Percentiles rank a stretch among this genome's conserved stretches.
Conservation (phyloP, 2,329 filamentous ascomycete genomes). For the Penicillium sp. region DNA sequence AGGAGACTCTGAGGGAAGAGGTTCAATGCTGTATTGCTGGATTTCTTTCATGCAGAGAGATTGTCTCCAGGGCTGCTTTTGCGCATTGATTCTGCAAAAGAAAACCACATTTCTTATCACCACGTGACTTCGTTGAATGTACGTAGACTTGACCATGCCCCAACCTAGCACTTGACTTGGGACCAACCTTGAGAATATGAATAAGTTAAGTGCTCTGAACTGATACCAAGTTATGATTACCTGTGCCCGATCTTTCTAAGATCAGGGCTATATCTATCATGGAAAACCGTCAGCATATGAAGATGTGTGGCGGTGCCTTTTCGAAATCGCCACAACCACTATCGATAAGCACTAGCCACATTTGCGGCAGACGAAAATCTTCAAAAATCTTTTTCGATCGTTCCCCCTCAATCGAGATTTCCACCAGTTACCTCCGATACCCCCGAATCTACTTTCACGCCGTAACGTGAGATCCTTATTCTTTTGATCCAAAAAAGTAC, state of each 20-base stretch:
- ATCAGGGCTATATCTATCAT: neutral
- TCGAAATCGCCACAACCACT: constrained; percentile 28
- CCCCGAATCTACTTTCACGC: constrained; percentile 17
- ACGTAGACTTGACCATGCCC: neutral
- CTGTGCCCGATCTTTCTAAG: no score
- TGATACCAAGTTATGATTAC: neutral
- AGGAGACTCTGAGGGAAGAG: neutral
- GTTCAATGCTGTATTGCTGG: neutral
- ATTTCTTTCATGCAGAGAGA: neutral
- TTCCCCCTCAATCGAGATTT: constrained; percentile 25
- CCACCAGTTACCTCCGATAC: constrained; percentile 21
- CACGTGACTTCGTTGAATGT: constrained; percentile 25
- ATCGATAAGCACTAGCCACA: constrained; percentile 42
- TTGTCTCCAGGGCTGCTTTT: neutral
- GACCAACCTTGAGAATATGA: neutral
- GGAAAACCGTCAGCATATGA: no score
- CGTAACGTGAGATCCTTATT: constrained; percentile 17
- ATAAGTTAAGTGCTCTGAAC: neutral
- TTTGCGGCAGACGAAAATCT: constrained; percentile 31
- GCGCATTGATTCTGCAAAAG: constrained; percentile 7
- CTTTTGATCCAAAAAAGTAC: constrained; percentile 12
- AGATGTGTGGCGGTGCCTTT: neutral
- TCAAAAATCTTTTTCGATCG: constrained; percentile 38
- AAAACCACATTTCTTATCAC: constrained; percentile 28
- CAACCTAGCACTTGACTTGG: neutral